These are phyloP conservation scores for Dendrocalamus latiflorus DNA, from an alignment of 202 grass and related monocot species.

Conservation along the genomic window DNA sequence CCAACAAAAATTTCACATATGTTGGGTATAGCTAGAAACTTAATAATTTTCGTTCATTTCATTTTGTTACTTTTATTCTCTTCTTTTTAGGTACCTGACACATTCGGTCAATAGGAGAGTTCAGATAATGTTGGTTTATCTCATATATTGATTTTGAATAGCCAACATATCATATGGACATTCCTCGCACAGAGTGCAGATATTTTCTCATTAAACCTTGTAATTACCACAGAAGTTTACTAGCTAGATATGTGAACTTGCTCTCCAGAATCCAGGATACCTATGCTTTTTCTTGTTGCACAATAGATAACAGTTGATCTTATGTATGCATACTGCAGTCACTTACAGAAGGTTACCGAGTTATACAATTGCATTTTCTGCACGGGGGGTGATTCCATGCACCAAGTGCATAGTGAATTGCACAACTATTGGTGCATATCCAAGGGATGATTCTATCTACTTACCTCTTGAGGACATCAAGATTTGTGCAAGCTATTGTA, in stretches of 20 bases:
- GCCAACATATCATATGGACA: not conserved
- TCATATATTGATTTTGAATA: not conserved
- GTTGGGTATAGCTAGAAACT: not conserved
- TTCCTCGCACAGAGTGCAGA: not conserved
- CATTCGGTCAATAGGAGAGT: not conserved
- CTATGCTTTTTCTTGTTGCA: not conserved
- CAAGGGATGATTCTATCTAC: too few relatives aligned
- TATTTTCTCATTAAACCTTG: not conserved
- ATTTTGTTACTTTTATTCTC: conserved; percentile 8
- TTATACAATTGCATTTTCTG: not conserved
- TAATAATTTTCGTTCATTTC: not conserved
- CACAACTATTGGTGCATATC: too few relatives aligned
- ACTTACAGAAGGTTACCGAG: not conserved
- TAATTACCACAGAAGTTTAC: not conserved
- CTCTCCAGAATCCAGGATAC: not conserved
- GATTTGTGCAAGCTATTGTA: too few relatives aligned
- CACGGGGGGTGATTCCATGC: too few relatives aligned
- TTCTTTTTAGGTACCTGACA: not conserved
- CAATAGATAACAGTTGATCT: not conserved
- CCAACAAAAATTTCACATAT: not conserved
- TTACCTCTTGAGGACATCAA: too few relatives aligned
- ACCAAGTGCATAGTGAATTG: too few relatives aligned
- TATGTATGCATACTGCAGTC: not conserved
- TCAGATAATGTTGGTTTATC: not conserved
- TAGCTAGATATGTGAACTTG: not conserved